Conservation (phyloP, 2,329 filamentous ascomycete genomes). For the Phaeosphaeriaceae sp. region DNA sequence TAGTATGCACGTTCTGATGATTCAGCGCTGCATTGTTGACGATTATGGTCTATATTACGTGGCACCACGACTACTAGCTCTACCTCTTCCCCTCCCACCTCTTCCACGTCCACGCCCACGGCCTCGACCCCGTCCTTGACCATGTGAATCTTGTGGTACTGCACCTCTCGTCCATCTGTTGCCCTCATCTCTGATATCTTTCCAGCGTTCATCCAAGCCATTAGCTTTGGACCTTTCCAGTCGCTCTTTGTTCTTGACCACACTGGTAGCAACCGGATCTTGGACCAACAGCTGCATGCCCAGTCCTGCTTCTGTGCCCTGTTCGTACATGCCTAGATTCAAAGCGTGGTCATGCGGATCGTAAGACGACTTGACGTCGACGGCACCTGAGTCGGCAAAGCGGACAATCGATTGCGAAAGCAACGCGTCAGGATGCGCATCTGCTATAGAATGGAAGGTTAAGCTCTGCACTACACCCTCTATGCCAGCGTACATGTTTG, state of each 20-base stretch:
- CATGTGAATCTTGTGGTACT: not conserved
- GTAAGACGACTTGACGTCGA: constrained; percentile 41
- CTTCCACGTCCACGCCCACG: constrained; percentile 1
- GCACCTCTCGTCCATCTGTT: constrained; percentile 1
- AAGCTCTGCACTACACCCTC: constrained; percentile 55
- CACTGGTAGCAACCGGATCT: constrained; percentile 38
- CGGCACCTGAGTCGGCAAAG: constrained; percentile 12
- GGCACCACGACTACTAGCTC: not conserved
- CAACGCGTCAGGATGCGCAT: constrained; percentile 53
- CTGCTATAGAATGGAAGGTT: constrained; percentile 52
- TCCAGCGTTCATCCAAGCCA: constrained; percentile 51
- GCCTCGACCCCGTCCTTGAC: constrained; percentile 7
- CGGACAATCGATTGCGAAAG: constrained; percentile 28
- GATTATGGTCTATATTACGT: too few relatives aligned
- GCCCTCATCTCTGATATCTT: constrained; percentile 33
- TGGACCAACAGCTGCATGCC: constrained; percentile 52
- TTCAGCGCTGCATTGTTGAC: too few relatives aligned
- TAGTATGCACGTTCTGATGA: too few relatives aligned
- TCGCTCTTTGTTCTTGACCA: constrained; percentile 18
- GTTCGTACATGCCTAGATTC: constrained; percentile 57
- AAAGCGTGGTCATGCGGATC: constrained; percentile 47
- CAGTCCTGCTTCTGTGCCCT: constrained; percentile 40
- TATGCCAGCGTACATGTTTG: constrained; percentile 57
- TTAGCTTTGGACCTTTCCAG: constrained; percentile 16
- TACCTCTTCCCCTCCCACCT: not conserved